Base-by-base conservation (phyloP, 139 green algal species). In the Diplosphaera chodatii region DNA sequence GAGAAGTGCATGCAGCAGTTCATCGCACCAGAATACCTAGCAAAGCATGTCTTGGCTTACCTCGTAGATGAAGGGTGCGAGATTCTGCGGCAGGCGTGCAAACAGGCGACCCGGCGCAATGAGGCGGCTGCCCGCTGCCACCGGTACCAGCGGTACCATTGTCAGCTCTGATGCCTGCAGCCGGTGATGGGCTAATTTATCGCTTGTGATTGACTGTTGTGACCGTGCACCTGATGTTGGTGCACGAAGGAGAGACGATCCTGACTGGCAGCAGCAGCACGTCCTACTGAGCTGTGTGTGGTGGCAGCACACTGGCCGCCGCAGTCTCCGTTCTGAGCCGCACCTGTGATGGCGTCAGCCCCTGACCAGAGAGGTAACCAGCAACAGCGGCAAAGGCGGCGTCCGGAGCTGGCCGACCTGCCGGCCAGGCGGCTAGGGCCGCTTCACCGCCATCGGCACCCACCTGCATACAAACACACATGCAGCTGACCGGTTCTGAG, bases 61-160 rank as follows among this genome's bases (percentile, higher is more conserved):
- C 82, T 94, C 82, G 68, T 84, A 91, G 1, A 80, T 83, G 76
- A 91, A 89, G 0, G 88, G 88, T 48, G 85, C 68, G 56, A 94
- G 81, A 40, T 76, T 74, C 66, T 73, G 32, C 64, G 63, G 31
- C 40, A 90, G 78, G 3, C 85, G 78, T 48, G 81, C 62, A 63
- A 83, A 91, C 59, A 92, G 72, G 22, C 69, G 64, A 2, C 34
- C 22, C 2, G 86, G 80, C 13, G 82, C 33, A 30, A 84, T 85
- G 34, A 92, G 77, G 25, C 77, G 63, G 15, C 73, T 89, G 40
- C 70, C 69, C 33, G 87, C 85, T 59, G 80, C 82, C 25, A 92
- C 88, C 1, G 88, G 88, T 1, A 93, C 64, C 27, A 93, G 83
- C 0, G 77, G 37, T 31, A 80, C 74, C 2, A 64, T 34, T 10